Evolutionary conservation across 1,284 basidiomycete species (phyloP).

Genomic region (Rugosomyces carneus): DNA sequence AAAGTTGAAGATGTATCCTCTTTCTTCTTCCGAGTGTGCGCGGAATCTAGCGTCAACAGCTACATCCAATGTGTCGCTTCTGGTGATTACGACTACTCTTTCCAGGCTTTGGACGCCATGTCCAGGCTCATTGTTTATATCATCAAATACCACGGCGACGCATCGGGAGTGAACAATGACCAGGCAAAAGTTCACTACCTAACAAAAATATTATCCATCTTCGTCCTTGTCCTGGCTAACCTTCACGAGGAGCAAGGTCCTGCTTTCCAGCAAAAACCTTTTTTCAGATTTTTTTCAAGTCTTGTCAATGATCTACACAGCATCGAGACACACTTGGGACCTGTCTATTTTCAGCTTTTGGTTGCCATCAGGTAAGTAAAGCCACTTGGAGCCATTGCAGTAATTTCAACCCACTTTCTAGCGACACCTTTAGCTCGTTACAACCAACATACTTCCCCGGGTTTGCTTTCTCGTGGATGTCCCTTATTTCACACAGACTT

Average conservation of each 20-base stretch:
- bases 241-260: slow-evolving; percentile 91
- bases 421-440: slow-evolving; percentile 93
- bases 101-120: slow-evolving; percentile 93
- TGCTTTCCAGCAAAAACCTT: slow-evolving; percentile 95
- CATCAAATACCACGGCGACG: slow-evolving; percentile 98
- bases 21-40: slow-evolving; percentile 97
- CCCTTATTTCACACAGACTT: slow-evolving; percentile 89
- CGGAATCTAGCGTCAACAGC: slow-evolving; percentile 89
- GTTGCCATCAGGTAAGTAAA: slow-evolving; percentile 73
- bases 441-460: slow-evolving; percentile 97
- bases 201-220: slow-evolving; percentile 96
- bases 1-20: slow-evolving; percentile 96
- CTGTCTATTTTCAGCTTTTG: slow-evolving; percentile 86
- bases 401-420: slow-evolving; percentile 25
- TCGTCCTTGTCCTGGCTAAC: slow-evolving; percentile 92
- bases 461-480: slow-evolving; percentile 98
- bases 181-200: slow-evolving; percentile 95
- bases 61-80: slow-evolving; percentile 83
- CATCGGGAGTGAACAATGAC: slow-evolving; percentile 81
- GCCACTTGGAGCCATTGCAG: background rate
- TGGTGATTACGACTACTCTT: slow-evolving; percentile 75
- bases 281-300: slow-evolving; percentile 98
- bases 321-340: slow-evolving; percentile 78
- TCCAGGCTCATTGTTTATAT: slow-evolving; percentile 95
- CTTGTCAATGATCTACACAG: slow-evolving; percentile 87